Conservation (phyloP, 345 rosid genomes). For the Salix dunnii region DNA sequence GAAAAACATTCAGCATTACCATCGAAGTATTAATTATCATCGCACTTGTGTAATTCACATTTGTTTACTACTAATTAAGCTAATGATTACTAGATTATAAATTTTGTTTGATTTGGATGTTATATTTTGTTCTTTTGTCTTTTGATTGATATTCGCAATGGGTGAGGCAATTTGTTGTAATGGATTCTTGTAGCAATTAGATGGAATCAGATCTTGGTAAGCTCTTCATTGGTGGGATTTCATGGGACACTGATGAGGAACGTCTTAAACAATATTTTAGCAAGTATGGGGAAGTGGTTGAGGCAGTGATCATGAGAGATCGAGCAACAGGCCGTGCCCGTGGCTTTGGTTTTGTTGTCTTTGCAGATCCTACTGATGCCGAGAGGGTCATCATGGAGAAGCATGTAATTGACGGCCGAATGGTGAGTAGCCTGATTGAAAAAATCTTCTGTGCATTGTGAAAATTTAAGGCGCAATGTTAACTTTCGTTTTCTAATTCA, state of each 20-base stretch:
- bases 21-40: background rate
- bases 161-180: constrained; percentile 29
- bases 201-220: constrained; percentile 99
- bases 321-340: constrained; percentile 94
- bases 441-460: constrained; percentile 10
- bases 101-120: constrained; percentile 12
- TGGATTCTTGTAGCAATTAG: constrained; percentile 47
- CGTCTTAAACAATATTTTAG: constrained; percentile 80
- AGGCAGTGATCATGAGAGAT: constrained; percentile 96
- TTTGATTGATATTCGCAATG: constrained; percentile 18
- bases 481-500: background rate
- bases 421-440: constrained; percentile 50
- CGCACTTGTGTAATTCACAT: constrained; percentile 6
- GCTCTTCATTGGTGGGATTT: constrained; percentile 98
- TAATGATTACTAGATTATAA: constrained; percentile 14
- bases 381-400: constrained; percentile 92
- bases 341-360: constrained; percentile 91
- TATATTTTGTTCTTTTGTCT: constrained; percentile 9
- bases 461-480: background rate
- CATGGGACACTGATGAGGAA: constrained; percentile 98
- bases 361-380: constrained; percentile 82
- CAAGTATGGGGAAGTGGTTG: constrained; percentile 83
- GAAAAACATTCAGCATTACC: background rate
- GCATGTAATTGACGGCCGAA: constrained; percentile 90
- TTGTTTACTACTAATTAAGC: constrained; percentile 13